Conservation (phyloP, 2,329 filamentous ascomycete species). For the Neophaeococcomyces mojaviensis region DNA sequence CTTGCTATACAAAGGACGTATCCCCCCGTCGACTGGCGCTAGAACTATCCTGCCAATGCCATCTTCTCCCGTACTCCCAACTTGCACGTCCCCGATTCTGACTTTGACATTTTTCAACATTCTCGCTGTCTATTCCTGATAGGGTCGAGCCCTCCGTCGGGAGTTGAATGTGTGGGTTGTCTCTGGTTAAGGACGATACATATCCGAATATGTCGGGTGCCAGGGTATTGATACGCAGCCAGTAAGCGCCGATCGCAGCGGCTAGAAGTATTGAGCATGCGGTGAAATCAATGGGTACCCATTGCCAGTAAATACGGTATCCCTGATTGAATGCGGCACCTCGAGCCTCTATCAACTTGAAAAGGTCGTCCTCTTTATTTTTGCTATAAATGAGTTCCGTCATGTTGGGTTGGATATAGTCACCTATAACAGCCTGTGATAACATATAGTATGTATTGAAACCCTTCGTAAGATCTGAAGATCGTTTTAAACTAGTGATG, state of each 20-base stretch:
- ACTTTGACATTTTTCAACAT: slow-evolving; percentile 3
- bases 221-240: slow-evolving; percentile 10
- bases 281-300: slow-evolving; percentile 11
- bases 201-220: slow-evolving; percentile 7
- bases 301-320: slow-evolving; percentile 11
- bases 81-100: slow-evolving; percentile 7
- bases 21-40: no score
- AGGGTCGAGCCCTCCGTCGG: slow-evolving; percentile 7
- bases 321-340: slow-evolving; percentile 11
- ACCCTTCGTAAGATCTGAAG: slow-evolving; percentile 7
- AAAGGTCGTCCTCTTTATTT: no score
- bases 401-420: no score
- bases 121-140: slow-evolving; percentile 2
- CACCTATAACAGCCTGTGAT: slow-evolving; percentile 2
- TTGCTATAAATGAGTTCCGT: no score
- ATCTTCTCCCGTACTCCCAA: slow-evolving; percentile 4
- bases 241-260: slow-evolving; percentile 7
- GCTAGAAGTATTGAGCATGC: slow-evolving; percentile 9
- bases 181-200: slow-evolving; percentile 8
- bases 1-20: no score
- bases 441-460: slow-evolving; percentile 15
- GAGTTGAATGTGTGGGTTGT: slow-evolving; percentile 5
- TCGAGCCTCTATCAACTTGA: neutral
- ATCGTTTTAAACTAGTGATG: neutral
- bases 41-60: slow-evolving; percentile 16